Percentiles rank a stretch among this genome's conserved stretches.
Conservation (phyloP, 257 asterid genomes). For the Echites panduratus region DNA sequence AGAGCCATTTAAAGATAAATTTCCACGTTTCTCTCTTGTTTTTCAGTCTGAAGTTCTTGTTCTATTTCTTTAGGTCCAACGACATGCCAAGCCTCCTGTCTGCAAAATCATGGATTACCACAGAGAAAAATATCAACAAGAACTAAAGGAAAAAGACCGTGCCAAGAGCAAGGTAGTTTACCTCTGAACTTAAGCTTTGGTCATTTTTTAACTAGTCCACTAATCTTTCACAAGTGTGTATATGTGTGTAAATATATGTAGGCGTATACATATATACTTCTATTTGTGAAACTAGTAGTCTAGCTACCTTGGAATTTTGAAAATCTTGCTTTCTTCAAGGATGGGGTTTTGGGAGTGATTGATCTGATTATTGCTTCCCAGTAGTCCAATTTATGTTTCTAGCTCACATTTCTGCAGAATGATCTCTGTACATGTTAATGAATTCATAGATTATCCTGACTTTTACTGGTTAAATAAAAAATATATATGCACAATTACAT, state of each 20-base stretch:
- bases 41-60: slow-evolving; percentile 14
- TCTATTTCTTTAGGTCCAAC: slow-evolving; percentile 55
- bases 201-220: background rate
- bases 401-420: background rate
- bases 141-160: slow-evolving; percentile 57
- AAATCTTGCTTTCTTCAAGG: background rate
- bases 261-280: no score
- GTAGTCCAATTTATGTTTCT: background rate
- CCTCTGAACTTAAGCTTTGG: background rate
- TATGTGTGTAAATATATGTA: background rate
- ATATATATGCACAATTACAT: background rate
- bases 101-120: slow-evolving; percentile 72
- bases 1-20: background rate
- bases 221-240: background rate
- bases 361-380: no score
- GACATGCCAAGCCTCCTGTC: slow-evolving; percentile 58
- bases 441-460: background rate
- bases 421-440: background rate
- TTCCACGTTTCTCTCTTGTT: background rate
- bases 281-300: no score
- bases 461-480: background rate
- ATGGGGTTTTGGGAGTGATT: background rate
- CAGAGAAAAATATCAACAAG: slow-evolving; percentile 52
- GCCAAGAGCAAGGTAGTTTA: slow-evolving; percentile 47
- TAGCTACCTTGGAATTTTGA: background rate